phyloP scores from a whole-genome alignment of 805 yeast genomes.

The Pichia manshurica region DNA sequence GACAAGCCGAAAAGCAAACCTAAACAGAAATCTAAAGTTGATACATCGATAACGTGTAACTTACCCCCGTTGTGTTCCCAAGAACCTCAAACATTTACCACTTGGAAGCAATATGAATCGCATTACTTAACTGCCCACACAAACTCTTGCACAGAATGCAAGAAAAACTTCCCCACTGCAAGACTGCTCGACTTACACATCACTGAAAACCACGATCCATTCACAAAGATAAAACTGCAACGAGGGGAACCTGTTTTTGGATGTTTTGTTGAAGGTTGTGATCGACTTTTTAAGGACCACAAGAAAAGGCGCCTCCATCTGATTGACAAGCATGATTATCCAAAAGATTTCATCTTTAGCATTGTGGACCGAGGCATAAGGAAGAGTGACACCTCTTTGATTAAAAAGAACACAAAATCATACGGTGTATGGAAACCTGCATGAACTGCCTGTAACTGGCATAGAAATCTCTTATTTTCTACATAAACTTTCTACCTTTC shows the following conservation, averaged over 20 bases:
- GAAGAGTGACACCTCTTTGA: slow-evolving; percentile 18
- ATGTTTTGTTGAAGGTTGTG: slow-evolving; percentile 42
- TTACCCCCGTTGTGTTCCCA: slow-evolving; percentile 22
- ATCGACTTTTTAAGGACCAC: slow-evolving; percentile 33
- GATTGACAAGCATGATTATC: slow-evolving; percentile 46
- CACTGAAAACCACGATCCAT: slow-evolving; percentile 49
- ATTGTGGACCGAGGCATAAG: slow-evolving; percentile 26
- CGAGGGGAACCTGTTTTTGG: slow-evolving; percentile 35
- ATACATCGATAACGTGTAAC: slow-evolving; percentile 14
- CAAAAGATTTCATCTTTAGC: slow-evolving; percentile 31
- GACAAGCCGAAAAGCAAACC: not conserved
- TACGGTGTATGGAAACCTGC: slow-evolving; percentile 17
- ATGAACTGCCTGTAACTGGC: not conserved
- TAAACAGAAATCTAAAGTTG: not conserved
- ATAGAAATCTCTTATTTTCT: too few species aligned
- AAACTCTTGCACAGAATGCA: slow-evolving; percentile 35
- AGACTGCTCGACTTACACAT: slow-evolving; percentile 42
- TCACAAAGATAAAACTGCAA: slow-evolving; percentile 32
- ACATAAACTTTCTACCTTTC: too few species aligned
- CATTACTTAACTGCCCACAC: slow-evolving; percentile 27
- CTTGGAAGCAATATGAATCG: slow-evolving; percentile 14
- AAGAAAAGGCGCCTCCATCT: slow-evolving; percentile 42
- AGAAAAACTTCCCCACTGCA: slow-evolving; percentile 38
- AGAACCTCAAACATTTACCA: slow-evolving; percentile 14
- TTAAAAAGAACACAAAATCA: slow-evolving; percentile 16